Conservation (phyloP, 345 rosid species). For the Citrus cavaleriei region DNA sequence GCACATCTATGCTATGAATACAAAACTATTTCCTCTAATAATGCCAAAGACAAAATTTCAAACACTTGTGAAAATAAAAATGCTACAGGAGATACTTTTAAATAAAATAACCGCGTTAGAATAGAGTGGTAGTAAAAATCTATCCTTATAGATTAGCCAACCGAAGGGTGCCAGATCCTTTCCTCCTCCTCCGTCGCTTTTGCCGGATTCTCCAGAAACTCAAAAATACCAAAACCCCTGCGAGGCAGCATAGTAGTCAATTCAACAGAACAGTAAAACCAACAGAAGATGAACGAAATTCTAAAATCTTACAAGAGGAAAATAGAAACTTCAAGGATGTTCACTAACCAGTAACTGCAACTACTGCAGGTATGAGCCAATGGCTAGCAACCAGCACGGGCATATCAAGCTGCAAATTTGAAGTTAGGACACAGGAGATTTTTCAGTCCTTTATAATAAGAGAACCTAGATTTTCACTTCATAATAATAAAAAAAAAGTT, state of each 20-base stretch:
- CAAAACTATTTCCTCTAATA: slow-evolving; percentile 13
- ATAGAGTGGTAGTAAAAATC: no score
- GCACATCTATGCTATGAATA: slow-evolving; percentile 4
- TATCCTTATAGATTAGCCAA: slow-evolving; percentile 30
- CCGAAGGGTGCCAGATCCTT: slow-evolving; percentile 57
- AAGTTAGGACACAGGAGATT: neutral
- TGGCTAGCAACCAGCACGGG: slow-evolving; percentile 67
- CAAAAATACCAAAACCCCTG: slow-evolving; percentile 59
- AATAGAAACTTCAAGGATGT: neutral
- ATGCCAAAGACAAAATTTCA: slow-evolving; percentile 1
- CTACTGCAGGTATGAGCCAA: slow-evolving; percentile 74
- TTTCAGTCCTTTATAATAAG: neutral
- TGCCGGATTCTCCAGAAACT: slow-evolving; percentile 85
- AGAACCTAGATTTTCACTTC: neutral
- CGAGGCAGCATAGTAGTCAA: slow-evolving; percentile 11
- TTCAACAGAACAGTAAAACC: neutral
- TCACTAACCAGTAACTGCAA: slow-evolving; percentile 61
- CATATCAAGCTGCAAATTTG: slow-evolving; percentile 58
- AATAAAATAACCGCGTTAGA: neutral
- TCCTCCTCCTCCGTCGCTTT: slow-evolving; percentile 65
- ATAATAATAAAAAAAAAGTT: neutral
- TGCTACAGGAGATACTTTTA: slow-evolving; percentile 3
- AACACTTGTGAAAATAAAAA: slow-evolving; percentile 1
- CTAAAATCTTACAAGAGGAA: neutral
- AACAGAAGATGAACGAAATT: neutral